Base-by-base conservation (phyloP, 2,329 filamentous ascomycete genomes). In the Phyllosticta ampelicida region DNA sequence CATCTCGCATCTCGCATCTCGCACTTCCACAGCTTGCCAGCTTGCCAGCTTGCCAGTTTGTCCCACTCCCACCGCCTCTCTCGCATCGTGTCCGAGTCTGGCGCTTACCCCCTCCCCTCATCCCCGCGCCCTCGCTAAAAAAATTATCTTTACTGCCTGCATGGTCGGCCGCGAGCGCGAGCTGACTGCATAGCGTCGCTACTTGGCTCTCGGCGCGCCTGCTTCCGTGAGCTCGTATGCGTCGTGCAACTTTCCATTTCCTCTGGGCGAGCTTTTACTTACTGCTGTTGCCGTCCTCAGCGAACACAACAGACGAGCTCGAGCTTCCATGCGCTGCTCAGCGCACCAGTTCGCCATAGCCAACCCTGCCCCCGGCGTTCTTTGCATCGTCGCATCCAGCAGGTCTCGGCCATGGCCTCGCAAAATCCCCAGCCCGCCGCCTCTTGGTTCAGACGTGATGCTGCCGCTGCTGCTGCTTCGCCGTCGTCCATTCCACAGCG, bases 241-340 rank as follows among this genome's bases (percentile, higher is more conserved):
- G 55, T 50, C 53, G 55, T 58, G 51, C 55, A 19, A 58, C 55
- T 36, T 52, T 44, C 36, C n/a, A n/a, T 16, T 44, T 44, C 36
- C 36, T 50, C 53, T 58, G 53, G 49, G 53, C 55, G 50, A 53
- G 26, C 20, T n/a, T 44, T 44, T 44, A 51, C 53, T 18, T 36
- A 51, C 55, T 53, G 50, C 52, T 51, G 50, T 50, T 36, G 23
- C 21, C 16, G 5, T 13, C 30, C 16, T 36, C 53, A 60, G 58
- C 56, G 55, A 52, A 49, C 58, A 60, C 58, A 48, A 60, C 54
- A 59, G 53, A 49, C 36, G 48, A 51, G 44, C 59, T 51, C 62
- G 71, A 71, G 70, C 65, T 68, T 71, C 69, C 68, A 74, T 74
- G 71, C 72, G 69, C 70, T 67, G 67, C 65, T 65, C 63, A 65